Evolutionary conservation across 2,329 filamentous ascomycete genomes (phyloP).

Genomic region (Cyanodermella asteris): DNA sequence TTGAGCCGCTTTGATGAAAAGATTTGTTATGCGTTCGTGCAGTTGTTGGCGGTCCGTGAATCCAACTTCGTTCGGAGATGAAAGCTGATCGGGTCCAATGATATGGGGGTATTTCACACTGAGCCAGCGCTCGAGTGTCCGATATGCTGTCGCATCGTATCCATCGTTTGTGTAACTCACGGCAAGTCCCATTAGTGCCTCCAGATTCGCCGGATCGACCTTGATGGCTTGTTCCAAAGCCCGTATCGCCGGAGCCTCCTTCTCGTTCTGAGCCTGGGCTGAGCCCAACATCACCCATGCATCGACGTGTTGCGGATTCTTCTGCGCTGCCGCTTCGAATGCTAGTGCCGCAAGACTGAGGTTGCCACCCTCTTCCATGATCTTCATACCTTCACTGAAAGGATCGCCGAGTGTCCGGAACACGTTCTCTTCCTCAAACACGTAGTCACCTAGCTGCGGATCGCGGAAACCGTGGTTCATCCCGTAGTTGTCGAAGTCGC

Average conservation of each 20-base stretch:
- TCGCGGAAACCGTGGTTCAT: constrained; percentile 53
- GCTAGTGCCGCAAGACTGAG: constrained; percentile 80
- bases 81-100: constrained; percentile 48
- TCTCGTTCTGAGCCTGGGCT: constrained; percentile 94
- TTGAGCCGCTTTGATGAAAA: constrained; percentile 83
- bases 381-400: constrained; percentile 80
- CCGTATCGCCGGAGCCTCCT: constrained; percentile 86
- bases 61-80: constrained; percentile 60
- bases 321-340: constrained; percentile 88
- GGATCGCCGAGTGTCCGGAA: constrained; percentile 58
- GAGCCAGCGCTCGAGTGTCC: constrained; percentile 89
- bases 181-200: constrained; percentile 81
- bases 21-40: constrained; percentile 71
- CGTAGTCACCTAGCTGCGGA: constrained; percentile 66
- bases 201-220: constrained; percentile 65
- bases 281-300: constrained; percentile 86
- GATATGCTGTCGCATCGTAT: constrained; percentile 90
- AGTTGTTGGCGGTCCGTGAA: constrained; percentile 83
- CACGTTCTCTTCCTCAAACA: constrained; percentile 87
- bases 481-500: constrained; percentile 63
- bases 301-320: constrained; percentile 66
- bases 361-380: constrained; percentile 85
- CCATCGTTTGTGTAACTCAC: constrained; percentile 98
- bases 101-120: constrained; percentile 83
- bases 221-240: constrained; percentile 81